These are phyloP conservation scores for Salicornia ramosissima DNA, from an alignment of 148 eudicot species.

Conservation along the genomic window DNA sequence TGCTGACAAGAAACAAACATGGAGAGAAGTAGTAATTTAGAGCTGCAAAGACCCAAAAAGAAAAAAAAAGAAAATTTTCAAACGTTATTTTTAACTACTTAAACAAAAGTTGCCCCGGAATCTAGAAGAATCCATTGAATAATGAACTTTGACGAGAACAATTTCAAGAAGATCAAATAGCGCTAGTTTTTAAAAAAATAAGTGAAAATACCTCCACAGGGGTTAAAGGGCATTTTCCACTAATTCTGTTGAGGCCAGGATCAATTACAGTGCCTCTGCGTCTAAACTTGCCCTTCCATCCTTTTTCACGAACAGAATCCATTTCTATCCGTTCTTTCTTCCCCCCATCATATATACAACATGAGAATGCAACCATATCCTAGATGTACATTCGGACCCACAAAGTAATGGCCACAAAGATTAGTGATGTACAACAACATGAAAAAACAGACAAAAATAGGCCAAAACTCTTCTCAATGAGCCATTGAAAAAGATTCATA, in stretches of 20 bases:
- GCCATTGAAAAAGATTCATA: constrained; percentile 17
- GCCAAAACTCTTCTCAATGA: not conserved
- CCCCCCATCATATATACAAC: constrained; percentile 88
- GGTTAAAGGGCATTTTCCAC: constrained; percentile 83
- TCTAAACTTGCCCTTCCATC: constrained; percentile 79
- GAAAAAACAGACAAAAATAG: not conserved
- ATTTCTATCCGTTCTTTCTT: constrained; percentile 41
- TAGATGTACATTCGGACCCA: constrained; percentile 24
- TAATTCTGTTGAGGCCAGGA: constrained; percentile 59
- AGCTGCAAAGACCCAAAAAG: not conserved
- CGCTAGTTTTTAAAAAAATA: too few species aligned
- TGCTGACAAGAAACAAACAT: constrained; percentile 48
- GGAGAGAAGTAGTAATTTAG: not conserved
- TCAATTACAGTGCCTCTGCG: constrained; percentile 39
- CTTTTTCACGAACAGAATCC: constrained; percentile 61
- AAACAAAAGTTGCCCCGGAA: too few species aligned
- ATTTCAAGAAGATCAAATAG: too few species aligned
- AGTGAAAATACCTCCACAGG: constrained; percentile 98
- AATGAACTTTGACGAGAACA: too few species aligned
- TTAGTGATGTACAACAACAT: not conserved
- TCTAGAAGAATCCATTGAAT: too few species aligned
- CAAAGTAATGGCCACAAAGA: not conserved
- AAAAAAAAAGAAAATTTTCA: not conserved
- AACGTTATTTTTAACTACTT: too few species aligned
- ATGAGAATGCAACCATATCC: constrained; percentile 94